A percentile compares a stretch with the other conserved stretches of the same genome.
phyloP scores from a whole-genome alignment of 169 alveolate species.

The Eimeria acervulina region DNA sequence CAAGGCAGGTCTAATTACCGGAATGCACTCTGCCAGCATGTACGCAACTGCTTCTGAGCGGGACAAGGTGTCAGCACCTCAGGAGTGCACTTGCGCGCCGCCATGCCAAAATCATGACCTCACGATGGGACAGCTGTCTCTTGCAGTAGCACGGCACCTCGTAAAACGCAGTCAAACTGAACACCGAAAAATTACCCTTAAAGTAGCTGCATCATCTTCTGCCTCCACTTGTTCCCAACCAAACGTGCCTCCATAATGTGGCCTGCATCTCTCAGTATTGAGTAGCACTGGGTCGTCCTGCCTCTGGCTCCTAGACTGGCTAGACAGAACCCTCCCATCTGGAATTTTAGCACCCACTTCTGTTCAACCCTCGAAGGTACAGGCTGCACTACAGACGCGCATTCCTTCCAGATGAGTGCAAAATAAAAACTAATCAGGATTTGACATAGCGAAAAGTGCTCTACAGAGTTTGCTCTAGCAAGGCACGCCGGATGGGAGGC shows the following conservation, averaged over 20 bases:
- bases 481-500: background rate
- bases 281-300: no score
- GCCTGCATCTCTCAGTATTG: no score
- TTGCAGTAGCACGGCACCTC: no score
- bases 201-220: background rate
- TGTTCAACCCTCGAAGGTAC: background rate
- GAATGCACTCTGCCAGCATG: background rate
- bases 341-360: background rate
- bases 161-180: background rate
- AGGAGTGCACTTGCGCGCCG: background rate
- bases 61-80: background rate
- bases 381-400: background rate
- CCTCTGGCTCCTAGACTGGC: no score
- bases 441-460: background rate
- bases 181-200: background rate
- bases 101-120: background rate
- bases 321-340: no score
- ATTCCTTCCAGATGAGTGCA: background rate
- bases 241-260: no score
- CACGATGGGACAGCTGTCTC: no score
- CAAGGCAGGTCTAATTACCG: background rate
- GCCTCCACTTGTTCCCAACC: background rate
- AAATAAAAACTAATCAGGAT: background rate
- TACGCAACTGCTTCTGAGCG: background rate
- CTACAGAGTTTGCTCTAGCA: background rate